Base-by-base conservation (phyloP, 1,284 basidiomycete genomes). In the Malassezia yamatoensis region DNA sequence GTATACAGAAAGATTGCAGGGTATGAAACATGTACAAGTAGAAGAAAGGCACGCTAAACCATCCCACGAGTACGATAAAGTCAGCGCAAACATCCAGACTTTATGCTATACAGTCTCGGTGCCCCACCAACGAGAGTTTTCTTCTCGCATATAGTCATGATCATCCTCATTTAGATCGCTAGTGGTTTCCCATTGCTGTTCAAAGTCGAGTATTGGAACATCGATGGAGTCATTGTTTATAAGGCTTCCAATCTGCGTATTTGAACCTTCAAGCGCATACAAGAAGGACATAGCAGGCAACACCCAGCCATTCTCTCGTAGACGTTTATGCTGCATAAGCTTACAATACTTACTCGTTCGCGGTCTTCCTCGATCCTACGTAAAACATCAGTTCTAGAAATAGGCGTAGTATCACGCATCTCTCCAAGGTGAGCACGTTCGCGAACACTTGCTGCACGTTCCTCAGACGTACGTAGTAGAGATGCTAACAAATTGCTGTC, bases 271-370 rank as follows among this genome's bases (percentile, higher is more conserved):
- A 34, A 59, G 39, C 1, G 53, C 47, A 46, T 60, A 45, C 3
- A 49, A 21, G 54, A 66, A 58, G 21, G 72, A 66, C 42, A 69
- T 82, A 80, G 51, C 81, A 36, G 86, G 85, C 66, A 93, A 84
- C 21, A 93, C 89, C 90, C 91, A 96, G 51, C 90, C 83, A 20
- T 87, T 83, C 75, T 96, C 90, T 11, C 66, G 53, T 0, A 96
- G 80, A 3, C 89, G 83, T 76, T 96, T 96, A 71, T 96, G 91
- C 64, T 80, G 61, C 12, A 48, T 34, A 2, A 8, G 15, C 5
- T 9, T 29, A 15, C 3, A n/a, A 44, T 10, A 53, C 50, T 12
- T 45, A 53, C 54, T 12, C 44, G 41, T 33, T 61, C 56, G 6
- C 56, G 56, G 24, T 58, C 56, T 20, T 59, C 57, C 24, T 96